A percentile compares a stretch with the other conserved stretches of the same genome.
phyloP scores from a whole-genome alignment of 805 yeast genomes.

The Myxozyma neotropica region DNA sequence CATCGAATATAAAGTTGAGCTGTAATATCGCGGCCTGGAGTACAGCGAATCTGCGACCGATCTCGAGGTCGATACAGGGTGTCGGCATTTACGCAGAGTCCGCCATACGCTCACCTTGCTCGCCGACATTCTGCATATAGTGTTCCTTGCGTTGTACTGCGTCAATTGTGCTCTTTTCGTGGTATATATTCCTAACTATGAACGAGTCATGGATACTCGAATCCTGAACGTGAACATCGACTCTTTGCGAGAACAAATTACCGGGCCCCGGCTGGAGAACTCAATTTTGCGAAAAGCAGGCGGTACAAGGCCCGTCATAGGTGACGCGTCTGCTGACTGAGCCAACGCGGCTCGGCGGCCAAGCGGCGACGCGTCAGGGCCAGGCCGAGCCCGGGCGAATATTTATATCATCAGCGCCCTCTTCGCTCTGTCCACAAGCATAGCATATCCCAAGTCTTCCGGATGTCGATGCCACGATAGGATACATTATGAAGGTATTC shows the following conservation, averaged over 20 bases:
- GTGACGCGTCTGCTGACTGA: not conserved
- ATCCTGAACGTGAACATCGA: too few species aligned
- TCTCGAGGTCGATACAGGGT: too few species aligned
- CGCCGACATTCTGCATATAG: not conserved
- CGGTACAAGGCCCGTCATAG: not conserved
- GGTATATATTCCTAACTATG: too few species aligned
- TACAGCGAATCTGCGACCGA: not conserved
- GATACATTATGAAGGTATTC: constrained; percentile 5
- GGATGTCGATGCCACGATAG: too few species aligned
- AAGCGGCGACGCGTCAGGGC: not conserved
- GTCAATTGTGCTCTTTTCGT: too few species aligned
- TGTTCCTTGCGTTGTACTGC: too few species aligned
- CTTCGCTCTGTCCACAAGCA: not conserved
- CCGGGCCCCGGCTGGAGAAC: too few species aligned
- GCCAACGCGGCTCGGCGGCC: not conserved
- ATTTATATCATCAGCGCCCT: too few species aligned
- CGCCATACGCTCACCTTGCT: not conserved
- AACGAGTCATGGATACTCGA: too few species aligned
- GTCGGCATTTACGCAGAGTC: too few species aligned
- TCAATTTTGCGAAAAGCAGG: too few species aligned
- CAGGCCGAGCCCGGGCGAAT: not conserved
- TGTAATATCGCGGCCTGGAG: not conserved
- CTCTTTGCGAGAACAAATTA: too few species aligned
- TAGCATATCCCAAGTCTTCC: not conserved
- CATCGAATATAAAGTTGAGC: constrained; percentile 8